phyloP scores from a whole-genome alignment of 352 stramenopile species.

The Pythium aphanidermatum region DNA sequence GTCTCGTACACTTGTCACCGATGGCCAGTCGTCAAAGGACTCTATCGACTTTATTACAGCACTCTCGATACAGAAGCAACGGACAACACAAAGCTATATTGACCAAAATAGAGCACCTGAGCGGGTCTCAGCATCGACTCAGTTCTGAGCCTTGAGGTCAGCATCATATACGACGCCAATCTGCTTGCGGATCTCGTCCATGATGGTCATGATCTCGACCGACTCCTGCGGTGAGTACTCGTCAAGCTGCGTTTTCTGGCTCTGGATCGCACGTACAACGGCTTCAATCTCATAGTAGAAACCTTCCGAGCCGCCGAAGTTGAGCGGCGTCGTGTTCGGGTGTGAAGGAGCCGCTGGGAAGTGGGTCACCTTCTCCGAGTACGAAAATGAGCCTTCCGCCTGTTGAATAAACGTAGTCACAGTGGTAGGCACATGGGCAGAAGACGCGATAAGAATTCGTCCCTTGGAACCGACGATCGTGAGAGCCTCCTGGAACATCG shows the following conservation, averaged over 20 bases:
- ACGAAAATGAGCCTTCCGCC: constrained; percentile 21
- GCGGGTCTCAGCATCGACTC: no score
- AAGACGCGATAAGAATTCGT: constrained; percentile 49
- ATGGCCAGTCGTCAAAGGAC: no score
- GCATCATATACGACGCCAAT: constrained; percentile 54
- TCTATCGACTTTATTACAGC: constrained; percentile 22
- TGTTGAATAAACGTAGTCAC: constrained; percentile 33
- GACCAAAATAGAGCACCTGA: constrained; percentile 5
- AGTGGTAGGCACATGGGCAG: constrained; percentile 48
- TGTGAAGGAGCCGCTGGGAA: constrained; percentile 41
- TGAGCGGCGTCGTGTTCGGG: constrained; percentile 25
- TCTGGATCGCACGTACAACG: constrained; percentile 52
- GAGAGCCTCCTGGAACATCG: constrained; percentile 53
- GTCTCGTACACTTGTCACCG: no score
- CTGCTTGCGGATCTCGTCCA: constrained; percentile 63
- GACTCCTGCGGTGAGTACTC: constrained; percentile 64
- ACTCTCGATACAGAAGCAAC: background rate
- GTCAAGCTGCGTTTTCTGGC: constrained; percentile 30
- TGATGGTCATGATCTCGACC: constrained; percentile 51
- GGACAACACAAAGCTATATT: background rate
- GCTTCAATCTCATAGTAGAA: constrained; percentile 81
- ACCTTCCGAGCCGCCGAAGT: constrained; percentile 62
- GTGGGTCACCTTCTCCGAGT: constrained; percentile 24
- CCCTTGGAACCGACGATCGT: constrained; percentile 75
- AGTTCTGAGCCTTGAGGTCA: no score